Evolutionary conservation across 305 asterid genomes (phyloP).

Genomic region (Fraxinus latifolia): DNA sequence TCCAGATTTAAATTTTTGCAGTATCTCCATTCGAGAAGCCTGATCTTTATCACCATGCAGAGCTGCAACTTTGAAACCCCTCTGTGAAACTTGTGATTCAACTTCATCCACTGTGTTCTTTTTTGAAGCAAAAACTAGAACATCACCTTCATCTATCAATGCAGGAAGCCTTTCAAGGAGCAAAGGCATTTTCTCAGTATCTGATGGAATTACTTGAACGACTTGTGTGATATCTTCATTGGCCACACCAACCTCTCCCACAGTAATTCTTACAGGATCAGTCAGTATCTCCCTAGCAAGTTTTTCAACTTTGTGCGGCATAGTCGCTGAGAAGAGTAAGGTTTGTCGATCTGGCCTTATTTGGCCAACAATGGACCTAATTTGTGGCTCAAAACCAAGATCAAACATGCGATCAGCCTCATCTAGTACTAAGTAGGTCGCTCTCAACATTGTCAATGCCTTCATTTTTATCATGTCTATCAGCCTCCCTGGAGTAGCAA

Average conservation of each 20-base stretch:
- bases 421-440: conserved; percentile 90
- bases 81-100: conserved; percentile 65
- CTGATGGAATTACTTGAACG: conserved; percentile 73
- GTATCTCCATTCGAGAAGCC: conserved; percentile 84
- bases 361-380: conserved; percentile 92
- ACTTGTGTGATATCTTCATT: conserved; percentile 92
- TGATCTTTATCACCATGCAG: conserved; percentile 99
- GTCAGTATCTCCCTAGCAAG: conserved; percentile 93
- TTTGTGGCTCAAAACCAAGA: conserved; percentile 98
- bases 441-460: conserved; percentile 76
- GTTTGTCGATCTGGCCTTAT: conserved; percentile 96
- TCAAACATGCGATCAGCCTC: conserved; percentile 99
- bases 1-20: conserved; percentile 92
- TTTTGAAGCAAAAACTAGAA: conserved; percentile 87
- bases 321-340: conserved; percentile 90
- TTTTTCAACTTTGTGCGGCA: conserved; percentile 92
- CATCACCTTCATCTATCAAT: conserved; percentile 88
- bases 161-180: conserved; percentile 85
- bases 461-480: conserved; percentile 95
- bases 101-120: conserved; percentile 85
- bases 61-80: conserved; percentile 81
- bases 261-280: conserved; percentile 87
- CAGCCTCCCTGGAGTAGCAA: conserved; percentile 95
- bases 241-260: conserved; percentile 95
- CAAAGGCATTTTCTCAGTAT: conserved; percentile 84